Base-by-base conservation (phyloP, 371 early-diverging fungal species). In the Mortierella sp. region DNA sequence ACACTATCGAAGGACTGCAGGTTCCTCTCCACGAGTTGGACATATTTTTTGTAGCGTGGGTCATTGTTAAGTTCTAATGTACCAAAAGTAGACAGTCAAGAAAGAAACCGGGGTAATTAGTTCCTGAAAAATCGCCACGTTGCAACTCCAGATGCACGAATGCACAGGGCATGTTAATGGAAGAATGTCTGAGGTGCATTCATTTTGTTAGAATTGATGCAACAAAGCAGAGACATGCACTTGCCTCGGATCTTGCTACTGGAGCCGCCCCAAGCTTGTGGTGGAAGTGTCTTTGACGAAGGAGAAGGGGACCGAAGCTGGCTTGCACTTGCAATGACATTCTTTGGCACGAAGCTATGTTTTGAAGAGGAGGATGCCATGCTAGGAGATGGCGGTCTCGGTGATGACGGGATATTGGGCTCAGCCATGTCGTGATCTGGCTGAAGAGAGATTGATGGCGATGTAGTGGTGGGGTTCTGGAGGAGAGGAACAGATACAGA, bases 1-100 rank as follows among this genome's bases (percentile, higher is more conserved):
- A 98, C 94, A 60, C 70, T 83, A 79, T 98, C 98, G 71, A 98
- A 98, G 12, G 95, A 92, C 76, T 92, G 92, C 60, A 98, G 76
- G 61, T 93, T 95, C 59, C 91, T 91, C 62, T 97, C 97, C 26
- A 98, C 90, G 15, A 93, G 85, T 69, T 92, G 92, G 32, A 88
- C 91, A 70, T 96, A 96, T 72, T 92, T 92, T 60, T 89, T 86
- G 83, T 90, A 96, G 71, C 93, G 90, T 64, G 95, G 91, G 72
- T 95, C 95, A 56, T 68, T 75, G 40, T 74, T 70, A n/a, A 80
- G 63, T 26, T 80, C 81, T 71, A 64, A n/a, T 80, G 70, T 71
- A 61, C 26, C 53, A 8, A 53, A 53, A 22, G 28, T 12, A 15
- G 28, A 26, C 22, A 22, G 26, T 26, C 7, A 28, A 53, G 28